Base-by-base conservation (phyloP, 2,329 filamentous ascomycete genomes). In the Clarireedia monteithiana region DNA sequence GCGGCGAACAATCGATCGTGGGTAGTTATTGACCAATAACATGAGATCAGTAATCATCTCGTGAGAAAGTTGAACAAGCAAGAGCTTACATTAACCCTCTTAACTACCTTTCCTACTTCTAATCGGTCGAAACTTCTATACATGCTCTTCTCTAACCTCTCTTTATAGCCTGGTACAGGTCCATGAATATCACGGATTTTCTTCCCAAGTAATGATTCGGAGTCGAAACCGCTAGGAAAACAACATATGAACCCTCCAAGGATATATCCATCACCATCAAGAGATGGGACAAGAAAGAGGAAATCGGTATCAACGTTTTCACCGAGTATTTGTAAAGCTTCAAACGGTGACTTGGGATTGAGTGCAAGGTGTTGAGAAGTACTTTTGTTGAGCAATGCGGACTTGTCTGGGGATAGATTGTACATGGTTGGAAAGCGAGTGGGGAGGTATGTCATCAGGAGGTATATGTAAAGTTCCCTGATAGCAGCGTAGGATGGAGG, bases 261-360 rank as follows among this genome's bases (percentile, higher is more conserved):
- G 30, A 74, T 69, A 67, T 85, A 85, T 27, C 64, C 61, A 57
- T 63, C 61, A 0, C 60, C 56, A 38, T 67, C 61, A 17, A 62
- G 55, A 36, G 72, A 70, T 0, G 78, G 78, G 0, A 83, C 69
- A 0, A 86, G 73, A 58, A 86, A 68, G 3, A 85, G 69, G 64
- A 84, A 80, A 53, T 86, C 83, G 47, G 77, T 76, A 61, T 85
- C 83, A 26, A 85, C 67, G 52, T 78, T 77, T 10, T 71, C 69
- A 30, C 75, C 76, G 0, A 85, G 67, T 3, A 72, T 73, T 46
- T 72, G 64, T 2, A 84, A 72, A 0, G 77, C 75, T 24, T 65
- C 61, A 6, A 68, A 58, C 0, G 73, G 70, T 1, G 66, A 58
- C 1, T 70, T 59, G 1, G 71, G 59, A 2, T 56, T 60, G 0